A percentile compares a stretch with the other conserved stretches of the same genome.
Evolutionary conservation across 2,329 filamentous ascomycete species (phyloP).

Genomic region (Trichoderma oligosporum): DNA sequence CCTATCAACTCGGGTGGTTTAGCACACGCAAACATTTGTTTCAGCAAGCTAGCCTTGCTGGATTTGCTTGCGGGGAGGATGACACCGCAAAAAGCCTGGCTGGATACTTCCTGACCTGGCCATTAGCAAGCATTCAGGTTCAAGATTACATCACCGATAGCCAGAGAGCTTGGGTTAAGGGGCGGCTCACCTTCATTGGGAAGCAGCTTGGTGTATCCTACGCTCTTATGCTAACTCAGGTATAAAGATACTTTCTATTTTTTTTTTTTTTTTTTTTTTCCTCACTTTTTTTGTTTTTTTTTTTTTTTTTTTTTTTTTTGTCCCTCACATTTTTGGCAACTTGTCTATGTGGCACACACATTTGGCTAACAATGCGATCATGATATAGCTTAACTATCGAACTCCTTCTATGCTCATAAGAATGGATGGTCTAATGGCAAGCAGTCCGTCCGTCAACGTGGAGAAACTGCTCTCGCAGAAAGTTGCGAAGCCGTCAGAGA

Average conservation of each 20-base stretch:
- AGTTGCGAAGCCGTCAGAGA: slow-evolving; percentile 4
- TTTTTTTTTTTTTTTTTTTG: too few relatives aligned
- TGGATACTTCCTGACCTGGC: slow-evolving; percentile 59
- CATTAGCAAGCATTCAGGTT: slow-evolving; percentile 49
- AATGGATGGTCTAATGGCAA: slow-evolving; percentile 45
- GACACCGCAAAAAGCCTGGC: slow-evolving; percentile 51
- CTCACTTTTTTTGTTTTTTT: neutral
- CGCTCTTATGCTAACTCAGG: slow-evolving; percentile 52
- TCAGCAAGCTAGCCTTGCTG: slow-evolving; percentile 39
- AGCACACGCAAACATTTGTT: slow-evolving; percentile 42
- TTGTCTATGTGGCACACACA: too few relatives aligned
- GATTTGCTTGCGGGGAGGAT: slow-evolving; percentile 50
- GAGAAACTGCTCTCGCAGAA: slow-evolving; percentile 44
- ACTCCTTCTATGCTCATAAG: slow-evolving; percentile 61
- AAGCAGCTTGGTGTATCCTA: slow-evolving; percentile 56
- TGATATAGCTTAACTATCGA: slow-evolving; percentile 50
- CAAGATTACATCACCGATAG: slow-evolving; percentile 58
- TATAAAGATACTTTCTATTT: slow-evolving; percentile 31
- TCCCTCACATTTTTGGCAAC: too few relatives aligned
- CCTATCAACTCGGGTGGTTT: slow-evolving; percentile 59
- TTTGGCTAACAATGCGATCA: neutral
- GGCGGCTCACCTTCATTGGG: slow-evolving; percentile 52
- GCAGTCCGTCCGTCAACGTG: slow-evolving; percentile 40
- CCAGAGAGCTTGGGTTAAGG: slow-evolving; percentile 53
- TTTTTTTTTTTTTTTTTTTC: neutral